phyloP scores from a whole-genome alignment of 2,329 filamentous ascomycete genomes.

The Simplicillium sp. region DNA sequence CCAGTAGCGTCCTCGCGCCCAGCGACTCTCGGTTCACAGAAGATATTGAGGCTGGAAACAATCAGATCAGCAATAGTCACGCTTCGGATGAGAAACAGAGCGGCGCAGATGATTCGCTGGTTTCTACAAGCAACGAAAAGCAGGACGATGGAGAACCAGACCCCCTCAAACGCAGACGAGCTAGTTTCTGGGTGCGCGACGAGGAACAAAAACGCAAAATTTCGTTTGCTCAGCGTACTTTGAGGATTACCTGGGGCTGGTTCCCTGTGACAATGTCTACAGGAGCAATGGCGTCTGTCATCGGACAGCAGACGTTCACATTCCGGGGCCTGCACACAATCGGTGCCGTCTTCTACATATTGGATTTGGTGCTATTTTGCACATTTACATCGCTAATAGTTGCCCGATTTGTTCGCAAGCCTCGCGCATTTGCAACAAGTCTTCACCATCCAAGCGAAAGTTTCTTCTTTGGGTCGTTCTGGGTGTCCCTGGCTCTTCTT shows the following conservation, averaged over 20 bases:
- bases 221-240: not conserved
- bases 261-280: conserved; percentile 20
- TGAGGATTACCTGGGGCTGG: conserved; percentile 15
- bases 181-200: not conserved
- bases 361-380: conserved; percentile 38
- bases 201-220: not conserved
- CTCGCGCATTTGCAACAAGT: conserved; percentile 47
- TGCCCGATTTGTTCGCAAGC: conserved; percentile 47
- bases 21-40: not conserved
- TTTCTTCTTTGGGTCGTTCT: conserved; percentile 50
- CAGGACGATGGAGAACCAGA: not conserved
- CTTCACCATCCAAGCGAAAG: conserved; percentile 56
- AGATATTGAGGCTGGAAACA: not conserved
- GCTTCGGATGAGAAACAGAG: not conserved
- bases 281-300: conserved; percentile 15
- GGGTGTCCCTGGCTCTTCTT: conserved; percentile 54
- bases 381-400: conserved; percentile 42
- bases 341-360: conserved; percentile 34
- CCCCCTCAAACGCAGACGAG: not conserved
- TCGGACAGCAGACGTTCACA: conserved; percentile 25
- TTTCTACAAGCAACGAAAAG: not conserved
- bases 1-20: too few species aligned
- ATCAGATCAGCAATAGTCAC: not conserved
- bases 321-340: conserved; percentile 34
- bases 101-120: not conserved